These are phyloP conservation scores for Saccharomycopsis oosterbeekiorum DNA, from an alignment of 805 yeast genomes.

Conservation along the genomic window DNA sequence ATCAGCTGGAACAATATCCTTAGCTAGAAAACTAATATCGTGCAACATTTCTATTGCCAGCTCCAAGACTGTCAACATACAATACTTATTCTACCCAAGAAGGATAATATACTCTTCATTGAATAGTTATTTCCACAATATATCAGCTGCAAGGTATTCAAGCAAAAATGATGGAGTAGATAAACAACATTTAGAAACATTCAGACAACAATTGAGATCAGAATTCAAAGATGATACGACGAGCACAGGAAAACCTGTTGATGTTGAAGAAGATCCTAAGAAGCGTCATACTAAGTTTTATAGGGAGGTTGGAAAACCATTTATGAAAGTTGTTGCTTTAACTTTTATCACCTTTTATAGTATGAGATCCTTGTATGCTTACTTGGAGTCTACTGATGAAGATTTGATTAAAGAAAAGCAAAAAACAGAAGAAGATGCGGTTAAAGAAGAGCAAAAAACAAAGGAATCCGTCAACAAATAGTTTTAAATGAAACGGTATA, in stretches of 20 bases:
- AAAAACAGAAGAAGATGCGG: background rate
- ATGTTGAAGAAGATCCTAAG: background rate
- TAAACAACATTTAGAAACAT: slow-evolving; percentile 5
- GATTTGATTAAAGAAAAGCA: background rate
- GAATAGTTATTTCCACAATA: background rate
- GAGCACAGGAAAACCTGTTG: background rate
- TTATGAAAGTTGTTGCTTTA: slow-evolving; percentile 33
- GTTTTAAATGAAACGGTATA: too few species aligned
- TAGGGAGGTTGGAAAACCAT: slow-evolving; percentile 37
- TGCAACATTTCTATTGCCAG: background rate
- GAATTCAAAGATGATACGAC: background rate
- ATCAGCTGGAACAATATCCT: background rate
- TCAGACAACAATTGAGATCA: slow-evolving; percentile 8
- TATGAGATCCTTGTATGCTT: slow-evolving; percentile 36
- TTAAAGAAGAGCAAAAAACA: background rate
- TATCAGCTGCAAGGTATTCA: background rate
- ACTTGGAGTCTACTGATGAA: slow-evolving; percentile 27
- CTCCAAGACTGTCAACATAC: background rate
- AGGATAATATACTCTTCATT: background rate
- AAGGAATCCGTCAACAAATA: background rate
- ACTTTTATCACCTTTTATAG: slow-evolving; percentile 40
- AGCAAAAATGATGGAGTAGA: background rate
- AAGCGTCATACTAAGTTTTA: slow-evolving; percentile 28
- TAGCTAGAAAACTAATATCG: background rate
- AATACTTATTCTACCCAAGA: background rate